Percentiles rank a stretch among this genome's conserved stretches.
Conservation (phyloP, 2,329 filamentous ascomycete species). For the Colletotrichum sansevieriae region DNA sequence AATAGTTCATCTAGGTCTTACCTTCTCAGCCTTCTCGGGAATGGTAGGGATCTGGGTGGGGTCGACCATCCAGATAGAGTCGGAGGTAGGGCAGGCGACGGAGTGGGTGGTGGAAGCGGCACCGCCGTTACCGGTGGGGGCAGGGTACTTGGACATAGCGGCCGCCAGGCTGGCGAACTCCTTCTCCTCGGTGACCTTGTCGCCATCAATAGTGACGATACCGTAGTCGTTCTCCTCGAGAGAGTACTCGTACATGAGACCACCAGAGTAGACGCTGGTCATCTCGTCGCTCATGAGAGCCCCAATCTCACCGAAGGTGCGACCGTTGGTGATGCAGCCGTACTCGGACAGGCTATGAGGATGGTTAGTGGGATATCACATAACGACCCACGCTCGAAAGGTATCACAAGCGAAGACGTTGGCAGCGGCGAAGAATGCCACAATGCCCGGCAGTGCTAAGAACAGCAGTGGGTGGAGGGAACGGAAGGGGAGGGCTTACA, state of each 20-base stretch:
- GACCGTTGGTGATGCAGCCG: constrained; percentile 86
- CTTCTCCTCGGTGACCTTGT: constrained; percentile 65
- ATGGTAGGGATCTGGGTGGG: constrained; percentile 64
- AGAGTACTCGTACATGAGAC: constrained; percentile 95
- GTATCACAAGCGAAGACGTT: too few species aligned
- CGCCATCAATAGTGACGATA: constrained; percentile 75
- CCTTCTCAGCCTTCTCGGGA: constrained; percentile 59
- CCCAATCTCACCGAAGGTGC: constrained; percentile 83
- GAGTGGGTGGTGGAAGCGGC: constrained; percentile 61
- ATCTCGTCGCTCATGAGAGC: constrained; percentile 87
- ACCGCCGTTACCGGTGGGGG: constrained; percentile 65
- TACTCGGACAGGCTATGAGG: constrained; percentile 81
- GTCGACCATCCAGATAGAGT: constrained; percentile 65
- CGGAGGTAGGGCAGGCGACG: constrained; percentile 63
- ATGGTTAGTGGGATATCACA: constrained; percentile 9
- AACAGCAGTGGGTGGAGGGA: not conserved
- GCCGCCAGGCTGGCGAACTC: constrained; percentile 72
- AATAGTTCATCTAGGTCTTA: constrained; percentile 32
- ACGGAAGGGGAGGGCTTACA: constrained; percentile 58
- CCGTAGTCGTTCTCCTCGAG: constrained; percentile 84
- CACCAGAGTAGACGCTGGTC: constrained; percentile 92
- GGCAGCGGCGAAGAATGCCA: too few species aligned
- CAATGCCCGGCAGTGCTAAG: too few species aligned
- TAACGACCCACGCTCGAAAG: not conserved
- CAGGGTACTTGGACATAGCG: constrained; percentile 62